Evolutionary conservation across 345 rosid genomes (phyloP), one percentile per base, ranked within the genome.

Genomic region (Populus euphratica): DNA sequence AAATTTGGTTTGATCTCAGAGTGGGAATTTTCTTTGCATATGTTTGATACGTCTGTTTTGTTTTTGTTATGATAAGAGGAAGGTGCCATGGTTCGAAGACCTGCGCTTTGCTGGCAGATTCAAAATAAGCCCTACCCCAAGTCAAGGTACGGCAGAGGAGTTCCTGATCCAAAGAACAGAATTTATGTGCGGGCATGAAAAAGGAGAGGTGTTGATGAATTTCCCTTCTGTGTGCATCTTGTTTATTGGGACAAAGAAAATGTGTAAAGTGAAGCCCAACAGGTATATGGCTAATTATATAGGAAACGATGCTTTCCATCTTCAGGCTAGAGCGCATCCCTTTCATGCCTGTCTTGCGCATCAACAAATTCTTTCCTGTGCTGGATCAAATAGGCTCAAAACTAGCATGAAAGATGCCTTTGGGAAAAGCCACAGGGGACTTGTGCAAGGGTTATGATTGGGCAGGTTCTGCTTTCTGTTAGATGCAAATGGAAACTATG

Each of bases 51-150:
- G 21, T 54, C 3, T 31, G 13, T 35, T 36, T 14, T 33, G 21
- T 17, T 33, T 39, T 43, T 43, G 47, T 43, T 43, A 27, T 18
- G 14, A 1, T 44, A 38, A 18, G 2, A 21, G 54, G 73, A 47
- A 59, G 47, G 20, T 61, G 21, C 29, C 17, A 47, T 73, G 74
- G 4, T 31, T 39, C 35, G 1, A 83, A 83, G 82, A 73, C 84
- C 82, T 8, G 84, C 84, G 5, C 73, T 84, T 75, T 85, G 86
- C 68, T 85, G 84, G 27, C 79, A 80, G 59, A 83, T 80, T 36
- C 73, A 69, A 73, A 79, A 73, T 63, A 83, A 76, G 73, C 83
- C 83, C 16, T 80, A 76, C 56, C 86, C 81, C 0, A 76, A 80
- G 65, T 73, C 83, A 9, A 50, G 83, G 72, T 80, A 70, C 43